Conservation (phyloP, 352 stramenopile species). For the Elongisporangium prolatum region DNA sequence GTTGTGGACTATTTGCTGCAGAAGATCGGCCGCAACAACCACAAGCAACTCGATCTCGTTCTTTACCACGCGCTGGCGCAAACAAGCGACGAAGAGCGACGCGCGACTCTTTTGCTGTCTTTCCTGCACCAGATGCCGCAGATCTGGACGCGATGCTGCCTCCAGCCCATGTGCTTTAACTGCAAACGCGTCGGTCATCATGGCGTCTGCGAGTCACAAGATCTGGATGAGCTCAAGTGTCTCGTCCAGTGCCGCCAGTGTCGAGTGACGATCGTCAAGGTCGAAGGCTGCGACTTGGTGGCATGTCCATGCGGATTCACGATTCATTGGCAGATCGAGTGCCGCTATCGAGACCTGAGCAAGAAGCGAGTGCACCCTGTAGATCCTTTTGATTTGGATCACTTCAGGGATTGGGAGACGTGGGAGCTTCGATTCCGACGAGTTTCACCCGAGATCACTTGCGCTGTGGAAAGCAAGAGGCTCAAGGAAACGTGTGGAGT, state of each 20-base stretch:
- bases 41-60: not conserved
- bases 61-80: constrained; percentile 4
- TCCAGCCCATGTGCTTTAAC: constrained; percentile 34
- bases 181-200: constrained; percentile 44
- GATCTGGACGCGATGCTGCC: constrained; percentile 30
- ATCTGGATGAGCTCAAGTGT: constrained; percentile 16
- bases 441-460: too few relatives aligned
- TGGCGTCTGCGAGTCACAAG: constrained; percentile 14
- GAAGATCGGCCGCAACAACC: not conserved
- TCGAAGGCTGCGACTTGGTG: constrained; percentile 44
- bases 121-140: constrained; percentile 26
- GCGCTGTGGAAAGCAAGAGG: too few relatives aligned
- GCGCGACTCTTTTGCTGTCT: constrained; percentile 34
- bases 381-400: constrained; percentile 20
- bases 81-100: constrained; percentile 36
- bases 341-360: constrained; percentile 6
- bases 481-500: not conserved
- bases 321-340: constrained; percentile 36
- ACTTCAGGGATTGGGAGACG: constrained; percentile 6
- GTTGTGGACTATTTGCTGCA: not conserved
- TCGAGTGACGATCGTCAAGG: constrained; percentile 36
- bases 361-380: constrained; percentile 19
- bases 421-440: too few relatives aligned
- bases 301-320: constrained; percentile 36
- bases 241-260: constrained; percentile 37